Conservation (phyloP, 2,329 filamentous ascomycete genomes). For the Sporothrix curviconia region DNA sequence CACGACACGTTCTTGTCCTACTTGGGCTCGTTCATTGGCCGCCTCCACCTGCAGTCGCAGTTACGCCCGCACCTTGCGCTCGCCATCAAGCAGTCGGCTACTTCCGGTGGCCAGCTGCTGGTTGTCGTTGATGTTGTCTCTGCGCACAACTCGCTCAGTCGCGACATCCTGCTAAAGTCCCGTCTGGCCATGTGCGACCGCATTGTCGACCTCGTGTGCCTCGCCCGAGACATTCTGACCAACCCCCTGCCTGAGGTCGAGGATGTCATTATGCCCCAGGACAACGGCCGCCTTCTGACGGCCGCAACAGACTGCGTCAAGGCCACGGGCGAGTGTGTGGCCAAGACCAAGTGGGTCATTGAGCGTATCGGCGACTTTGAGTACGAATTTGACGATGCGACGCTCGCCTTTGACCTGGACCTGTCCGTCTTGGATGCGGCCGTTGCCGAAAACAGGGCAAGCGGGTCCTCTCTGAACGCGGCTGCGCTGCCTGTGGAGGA, state of each 20-base stretch:
- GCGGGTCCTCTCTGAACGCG: slow-evolving; percentile 16
- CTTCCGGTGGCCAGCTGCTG: slow-evolving; percentile 72
- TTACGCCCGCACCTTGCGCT: slow-evolving; percentile 75
- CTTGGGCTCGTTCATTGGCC: slow-evolving; percentile 86
- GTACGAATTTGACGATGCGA: slow-evolving; percentile 60
- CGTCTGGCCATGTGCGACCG: slow-evolving; percentile 72
- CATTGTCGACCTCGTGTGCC: slow-evolving; percentile 72
- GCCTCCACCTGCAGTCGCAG: slow-evolving; percentile 84
- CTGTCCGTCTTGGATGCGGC: slow-evolving; percentile 45
- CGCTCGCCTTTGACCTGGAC: slow-evolving; percentile 47
- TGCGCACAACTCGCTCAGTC: slow-evolving; percentile 64
- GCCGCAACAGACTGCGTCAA: slow-evolving; percentile 85
- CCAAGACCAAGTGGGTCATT: slow-evolving; percentile 76
- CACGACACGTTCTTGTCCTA: slow-evolving; percentile 88
- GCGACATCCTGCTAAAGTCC: slow-evolving; percentile 59
- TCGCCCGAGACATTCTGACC: slow-evolving; percentile 72
- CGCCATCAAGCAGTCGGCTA: slow-evolving; percentile 76
- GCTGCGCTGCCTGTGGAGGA: slow-evolving; percentile 25
- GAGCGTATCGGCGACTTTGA: slow-evolving; percentile 90
- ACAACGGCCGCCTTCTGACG: slow-evolving; percentile 66
- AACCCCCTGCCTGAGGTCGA: slow-evolving; percentile 63
- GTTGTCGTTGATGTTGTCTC: slow-evolving; percentile 76
- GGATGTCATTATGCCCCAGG: slow-evolving; percentile 72
- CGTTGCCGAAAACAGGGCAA: slow-evolving; percentile 30
- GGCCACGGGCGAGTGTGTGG: slow-evolving; percentile 83